Percentiles rank a stretch among this genome's conserved stretches.
Conservation (phyloP, 805 yeast genomes). For the Yarrowia keelungensis region DNA sequence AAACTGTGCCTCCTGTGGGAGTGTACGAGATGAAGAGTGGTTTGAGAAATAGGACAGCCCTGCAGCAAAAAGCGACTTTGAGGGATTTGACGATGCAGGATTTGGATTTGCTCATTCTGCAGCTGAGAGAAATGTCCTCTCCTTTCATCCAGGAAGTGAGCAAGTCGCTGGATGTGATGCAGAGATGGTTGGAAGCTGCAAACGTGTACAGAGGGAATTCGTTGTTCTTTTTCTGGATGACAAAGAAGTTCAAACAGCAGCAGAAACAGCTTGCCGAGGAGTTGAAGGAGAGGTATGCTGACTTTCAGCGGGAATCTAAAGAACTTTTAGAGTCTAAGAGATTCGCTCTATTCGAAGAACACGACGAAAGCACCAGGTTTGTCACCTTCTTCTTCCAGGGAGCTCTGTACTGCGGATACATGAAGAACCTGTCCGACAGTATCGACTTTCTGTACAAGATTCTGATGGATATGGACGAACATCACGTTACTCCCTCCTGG, state of each 20-base stretch:
- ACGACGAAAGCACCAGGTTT: neutral
- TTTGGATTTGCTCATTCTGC: neutral
- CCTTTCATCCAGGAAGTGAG: neutral
- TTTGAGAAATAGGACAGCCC: constrained; percentile 2
- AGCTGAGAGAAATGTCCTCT: neutral
- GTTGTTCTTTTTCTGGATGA: neutral
- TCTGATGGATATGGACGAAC: neutral
- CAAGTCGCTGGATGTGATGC: constrained; percentile 4
- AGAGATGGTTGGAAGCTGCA: constrained; percentile 3
- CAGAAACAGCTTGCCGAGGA: constrained; percentile 1
- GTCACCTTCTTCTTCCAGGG: constrained; percentile 17
- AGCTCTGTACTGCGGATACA: constrained; percentile 4
- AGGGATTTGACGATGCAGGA: constrained; percentile 11
- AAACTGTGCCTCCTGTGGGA: constrained; percentile 1
- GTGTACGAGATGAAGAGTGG: constrained; percentile 18
- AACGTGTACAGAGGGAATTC: neutral
- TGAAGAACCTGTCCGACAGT: neutral
- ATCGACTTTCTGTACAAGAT: neutral
- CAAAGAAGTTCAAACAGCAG: neutral
- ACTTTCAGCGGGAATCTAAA: neutral
- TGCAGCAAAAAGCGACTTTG: constrained; percentile 1
- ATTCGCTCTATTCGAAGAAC: neutral
- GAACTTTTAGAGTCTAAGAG: neutral
- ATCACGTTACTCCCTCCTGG: neutral
- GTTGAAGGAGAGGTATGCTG: neutral